Percentiles rank a stretch among this genome's conserved stretches.
Evolutionary conservation across 176 grass and related monocot species (phyloP).

Genomic region (maize (Zea mays)): DNA sequence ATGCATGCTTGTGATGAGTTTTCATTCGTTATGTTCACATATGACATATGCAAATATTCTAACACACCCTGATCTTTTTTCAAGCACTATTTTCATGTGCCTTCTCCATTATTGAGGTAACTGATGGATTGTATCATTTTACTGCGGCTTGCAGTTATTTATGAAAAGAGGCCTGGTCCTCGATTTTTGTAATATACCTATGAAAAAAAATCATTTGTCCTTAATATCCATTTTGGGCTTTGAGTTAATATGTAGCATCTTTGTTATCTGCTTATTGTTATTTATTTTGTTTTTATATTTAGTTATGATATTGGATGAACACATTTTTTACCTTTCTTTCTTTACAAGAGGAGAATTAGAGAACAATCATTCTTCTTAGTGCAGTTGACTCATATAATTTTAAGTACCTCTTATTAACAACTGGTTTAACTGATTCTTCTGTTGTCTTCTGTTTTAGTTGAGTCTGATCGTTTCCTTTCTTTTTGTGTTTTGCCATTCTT

Average conservation of each 20-base stretch:
- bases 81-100: background rate
- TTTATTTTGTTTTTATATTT: conserved; percentile 8
- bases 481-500: conserved; percentile 7
- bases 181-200: background rate
- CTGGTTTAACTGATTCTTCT: background rate
- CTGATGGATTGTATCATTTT: background rate
- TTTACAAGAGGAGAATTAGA: conserved; percentile 13
- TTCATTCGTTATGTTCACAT: background rate
- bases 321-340: background rate
- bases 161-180: background rate
- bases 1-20: conserved; percentile 24
- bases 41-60: background rate
- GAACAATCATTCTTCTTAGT: background rate
- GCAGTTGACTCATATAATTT: conserved; percentile 1
- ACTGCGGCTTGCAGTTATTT: background rate
- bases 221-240: background rate
- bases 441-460: background rate
- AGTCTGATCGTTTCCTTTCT: conserved; percentile 6
- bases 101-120: background rate
- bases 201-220: background rate
- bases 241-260: conserved; percentile 1
- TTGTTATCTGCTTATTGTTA: conserved; percentile 5
- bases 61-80: background rate
- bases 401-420: conserved; percentile 15
- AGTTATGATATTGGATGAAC: background rate